Evolutionary conservation across 2,329 filamentous ascomycete genomes (phyloP), one percentile per base, ranked within the genome.

Genomic region (Colletotrichum simmondsii): DNA sequence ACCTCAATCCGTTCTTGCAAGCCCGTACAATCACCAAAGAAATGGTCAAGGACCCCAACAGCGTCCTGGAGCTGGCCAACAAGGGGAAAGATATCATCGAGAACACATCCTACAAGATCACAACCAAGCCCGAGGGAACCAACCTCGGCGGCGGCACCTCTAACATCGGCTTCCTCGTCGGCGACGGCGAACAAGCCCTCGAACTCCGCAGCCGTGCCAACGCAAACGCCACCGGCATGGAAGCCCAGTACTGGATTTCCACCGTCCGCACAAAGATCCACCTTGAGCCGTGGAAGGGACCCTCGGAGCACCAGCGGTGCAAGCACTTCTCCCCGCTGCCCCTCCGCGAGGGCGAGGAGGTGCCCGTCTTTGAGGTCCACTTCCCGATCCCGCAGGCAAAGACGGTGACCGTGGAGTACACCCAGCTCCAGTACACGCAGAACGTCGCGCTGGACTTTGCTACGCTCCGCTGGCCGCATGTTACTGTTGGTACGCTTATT

Each of bases 401-500:
- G 24, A 63, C 65, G 10, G 53, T 69, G 28, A 46, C 52, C 10
- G 65, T 72, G 19, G 42, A 53, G 59, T 79, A 72, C 4, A 80
- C 68, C 0, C 81, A 84, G 77, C 81, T 83, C 12, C 81, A 84
- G 68, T 84, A 84, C 53, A 80, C 81, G 1, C 81, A 84, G 76
- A 78, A 28, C 0, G 71, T 75, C 10, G 35, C 56, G 12, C 68
- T 75, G 11, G 59, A 75, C 64, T 75, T 75, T 6, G 63, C 49
- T 16, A 1, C 1, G 0, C 64, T 75, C 2, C 60, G 62, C 2
- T 75, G 73, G 73, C 73, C 73, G 7, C 73, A 75, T 8, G 16
- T 28, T 1, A 71, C 64, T 4, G 66, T 75, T 3, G 73, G 53
- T 8, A 75, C 73, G n/a, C 68, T 75, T 11, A 68, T 69, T 8